phyloP scores from a whole-genome alignment of 345 rosid genomes.

The Limnanthes douglasii region DNA sequence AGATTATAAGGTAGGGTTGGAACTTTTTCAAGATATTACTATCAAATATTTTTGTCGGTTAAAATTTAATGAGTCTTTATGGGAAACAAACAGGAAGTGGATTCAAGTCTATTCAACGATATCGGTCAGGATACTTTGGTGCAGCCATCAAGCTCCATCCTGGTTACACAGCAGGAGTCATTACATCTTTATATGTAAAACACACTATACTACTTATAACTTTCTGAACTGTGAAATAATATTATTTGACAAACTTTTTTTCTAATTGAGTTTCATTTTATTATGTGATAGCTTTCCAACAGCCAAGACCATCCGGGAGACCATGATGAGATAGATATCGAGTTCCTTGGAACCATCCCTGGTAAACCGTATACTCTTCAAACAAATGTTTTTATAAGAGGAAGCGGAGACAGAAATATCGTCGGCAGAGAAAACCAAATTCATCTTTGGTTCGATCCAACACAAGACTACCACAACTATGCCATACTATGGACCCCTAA shows the following conservation, averaged over 20 bases:
- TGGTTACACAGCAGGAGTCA: conserved; percentile 93
- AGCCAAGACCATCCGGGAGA: conserved; percentile 65
- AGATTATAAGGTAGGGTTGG: conserved; percentile 6
- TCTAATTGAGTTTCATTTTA: background rate
- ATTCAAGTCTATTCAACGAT: conserved; percentile 53
- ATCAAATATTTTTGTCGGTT: background rate
- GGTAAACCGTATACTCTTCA: conserved; percentile 70
- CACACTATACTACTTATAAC: no score
- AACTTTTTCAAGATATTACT: background rate
- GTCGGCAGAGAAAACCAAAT: conserved; percentile 69
- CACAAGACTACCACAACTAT: conserved; percentile 64
- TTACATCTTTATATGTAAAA: conserved; percentile 65
- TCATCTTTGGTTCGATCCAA: conserved; percentile 90
- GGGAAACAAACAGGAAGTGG: conserved; percentile 63
- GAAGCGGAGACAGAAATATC: conserved; percentile 71
- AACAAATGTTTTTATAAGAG: conserved; percentile 79
- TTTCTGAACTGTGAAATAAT: no score
- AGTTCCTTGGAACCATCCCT: conserved; percentile 71
- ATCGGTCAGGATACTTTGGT: conserved; percentile 73
- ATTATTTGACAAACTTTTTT: background rate
- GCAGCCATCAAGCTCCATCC: conserved; percentile 74
- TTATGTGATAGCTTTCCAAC: conserved; percentile 79
- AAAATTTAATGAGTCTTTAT: conserved; percentile 3
- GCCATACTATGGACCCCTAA: conserved; percentile 52
- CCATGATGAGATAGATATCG: conserved; percentile 85